Conservation (phyloP, 73 alveolate genomes). For the Tetrahymena thermophila region DNA sequence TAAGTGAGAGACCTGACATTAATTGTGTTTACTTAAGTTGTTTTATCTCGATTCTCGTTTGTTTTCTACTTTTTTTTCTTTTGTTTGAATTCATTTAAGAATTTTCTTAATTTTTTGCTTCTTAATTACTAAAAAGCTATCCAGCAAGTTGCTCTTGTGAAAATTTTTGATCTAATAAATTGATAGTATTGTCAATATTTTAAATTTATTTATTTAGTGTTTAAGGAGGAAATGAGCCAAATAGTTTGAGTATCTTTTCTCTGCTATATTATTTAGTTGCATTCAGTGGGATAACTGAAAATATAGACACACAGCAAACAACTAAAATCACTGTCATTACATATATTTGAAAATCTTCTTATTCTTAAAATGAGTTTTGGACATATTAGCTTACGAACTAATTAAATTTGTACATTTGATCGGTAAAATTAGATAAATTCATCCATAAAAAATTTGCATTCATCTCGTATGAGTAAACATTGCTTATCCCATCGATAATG, state of each 20-base stretch:
- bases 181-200: not conserved
- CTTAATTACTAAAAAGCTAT: not conserved
- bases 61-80: not conserved
- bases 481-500: not conserved
- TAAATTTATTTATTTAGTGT: not conserved
- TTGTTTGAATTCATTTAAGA: not conserved
- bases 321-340: not conserved
- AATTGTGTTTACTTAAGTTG: not conserved
- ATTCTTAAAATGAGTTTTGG: not conserved
- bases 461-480: not conserved
- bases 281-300: not conserved
- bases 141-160: not conserved
- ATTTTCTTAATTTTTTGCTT: no score
- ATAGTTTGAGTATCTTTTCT: not conserved
- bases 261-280: not conserved
- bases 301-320: not conserved
- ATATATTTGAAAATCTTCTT: not conserved
- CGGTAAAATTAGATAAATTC: not conserved
- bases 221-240: not conserved
- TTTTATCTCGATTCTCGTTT: not conserved
- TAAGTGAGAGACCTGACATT: not conserved
- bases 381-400: not conserved
- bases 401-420: not conserved
- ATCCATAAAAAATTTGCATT: not conserved
- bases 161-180: not conserved